Base-by-base conservation (phyloP, 2,329 filamentous ascomycete species). In the Exophiala dermatitidis region DNA sequence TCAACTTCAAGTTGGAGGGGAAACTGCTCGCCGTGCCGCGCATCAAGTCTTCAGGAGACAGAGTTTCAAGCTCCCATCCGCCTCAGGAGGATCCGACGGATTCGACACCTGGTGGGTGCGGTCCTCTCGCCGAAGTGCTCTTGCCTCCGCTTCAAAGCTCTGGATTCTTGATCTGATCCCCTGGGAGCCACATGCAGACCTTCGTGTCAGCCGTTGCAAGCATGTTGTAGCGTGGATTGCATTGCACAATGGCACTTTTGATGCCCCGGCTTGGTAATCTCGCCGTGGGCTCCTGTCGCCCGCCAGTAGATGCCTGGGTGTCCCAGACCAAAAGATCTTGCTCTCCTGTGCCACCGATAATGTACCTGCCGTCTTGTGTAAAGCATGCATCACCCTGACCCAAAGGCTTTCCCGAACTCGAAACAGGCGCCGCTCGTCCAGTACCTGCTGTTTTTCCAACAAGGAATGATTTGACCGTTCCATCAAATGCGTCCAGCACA, bases 171-270 rank as follows among this genome's bases (percentile, higher is more conserved):
- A 61, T 61, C 36, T 63, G 60, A 31, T 55, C 56, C 30, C 50
- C 47, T 32, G 86, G 86, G 34, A 88, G 69, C 86, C 86, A 90
- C 63, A 90, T 88, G 19, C 88, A 71, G 56, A 89, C 74, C 50
- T 96, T 90, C 65, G 85, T 85, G 63, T 97, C 90, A 2, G 89
- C 93, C 42, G 85, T 93, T 5, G 89, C 90, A 61, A 97, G 79
- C 74, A 96, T 84, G 69, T 97, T 96, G 70, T 86, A 93, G 46
- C 90, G 80, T 29, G 90, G 93, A 67, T 96, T 97, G 68, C 90
- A 93, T 26, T 86, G 88, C 40, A 95, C 77, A 8, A 95, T 79
- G 0, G 86, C 86, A 48, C 82, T 71, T 81, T 83, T 67, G 52
- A 62, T 60, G 76, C 82, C 72, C 79, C 71, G 64, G 56, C 72